A percentile compares a stretch with the other conserved stretches of the same genome.
Evolutionary conservation across 208 protist species (phyloP).

Genomic region (Trypanosoma cruzi): DNA sequence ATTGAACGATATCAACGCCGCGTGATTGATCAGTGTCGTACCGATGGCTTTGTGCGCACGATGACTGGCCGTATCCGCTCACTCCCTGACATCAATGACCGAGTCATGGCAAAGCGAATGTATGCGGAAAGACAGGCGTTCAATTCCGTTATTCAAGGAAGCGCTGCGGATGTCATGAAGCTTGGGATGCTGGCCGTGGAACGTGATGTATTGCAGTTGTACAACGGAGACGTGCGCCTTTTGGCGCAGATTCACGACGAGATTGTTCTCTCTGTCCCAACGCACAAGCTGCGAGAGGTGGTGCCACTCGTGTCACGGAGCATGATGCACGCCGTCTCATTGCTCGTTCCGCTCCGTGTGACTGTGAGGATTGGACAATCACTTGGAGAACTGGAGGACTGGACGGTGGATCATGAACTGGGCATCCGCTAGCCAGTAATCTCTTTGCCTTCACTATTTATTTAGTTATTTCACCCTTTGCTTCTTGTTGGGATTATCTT

Average conservation of each 20-base stretch:
- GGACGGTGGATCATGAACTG: constrained; percentile 79
- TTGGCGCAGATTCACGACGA: constrained; percentile 77
- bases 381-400: constrained; percentile 70
- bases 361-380: constrained; percentile 72
- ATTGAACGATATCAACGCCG: constrained; percentile 65
- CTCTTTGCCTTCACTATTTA: not conserved
- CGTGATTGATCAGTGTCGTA: constrained; percentile 66
- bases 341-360: constrained; percentile 60
- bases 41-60: constrained; percentile 81
- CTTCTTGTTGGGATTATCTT: not conserved
- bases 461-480: not conserved
- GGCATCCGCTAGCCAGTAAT: constrained; percentile 34
- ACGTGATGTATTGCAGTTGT: constrained; percentile 55
- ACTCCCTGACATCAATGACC: constrained; percentile 71
- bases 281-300: constrained; percentile 24
- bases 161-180: constrained; percentile 91
- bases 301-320: constrained; percentile 37
- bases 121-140: constrained; percentile 91
- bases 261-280: constrained; percentile 44
- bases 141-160: constrained; percentile 91
- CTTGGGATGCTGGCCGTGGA: constrained; percentile 83
- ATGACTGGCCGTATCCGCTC: constrained; percentile 72
- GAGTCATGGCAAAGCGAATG: constrained; percentile 55
- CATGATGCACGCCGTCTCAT: constrained; percentile 49
- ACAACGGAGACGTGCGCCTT: constrained; percentile 42